Percentiles rank a stretch among this genome's conserved stretches.
Conservation (phyloP, 805 yeast genomes). For the Candida suzukii region DNA sequence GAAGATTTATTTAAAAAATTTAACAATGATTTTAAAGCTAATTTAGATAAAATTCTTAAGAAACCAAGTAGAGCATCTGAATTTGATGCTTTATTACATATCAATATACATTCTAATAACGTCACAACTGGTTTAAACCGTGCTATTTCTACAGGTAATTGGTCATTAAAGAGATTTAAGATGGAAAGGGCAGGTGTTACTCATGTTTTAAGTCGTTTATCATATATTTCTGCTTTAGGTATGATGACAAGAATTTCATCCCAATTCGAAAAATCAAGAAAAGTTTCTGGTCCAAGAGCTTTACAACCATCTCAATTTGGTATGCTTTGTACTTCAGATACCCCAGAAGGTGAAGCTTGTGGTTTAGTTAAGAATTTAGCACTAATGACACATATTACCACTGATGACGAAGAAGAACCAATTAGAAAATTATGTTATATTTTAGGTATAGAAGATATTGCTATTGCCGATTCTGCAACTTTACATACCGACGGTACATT, state of each 20-base stretch:
- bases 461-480: slow-evolving; percentile 73
- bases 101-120: slow-evolving; percentile 86
- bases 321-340: slow-evolving; percentile 97
- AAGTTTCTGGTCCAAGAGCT: slow-evolving; percentile 98
- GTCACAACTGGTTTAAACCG: slow-evolving; percentile 92
- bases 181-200: slow-evolving; percentile 99
- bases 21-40: slow-evolving; percentile 89
- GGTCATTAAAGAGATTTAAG: slow-evolving; percentile 98
- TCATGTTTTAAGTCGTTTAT: slow-evolving; percentile 84
- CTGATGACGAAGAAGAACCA: slow-evolving; percentile 95
- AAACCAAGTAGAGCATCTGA: slow-evolving; percentile 93
- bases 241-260: slow-evolving; percentile 99
- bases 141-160: slow-evolving; percentile 97
- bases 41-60: slow-evolving; percentile 87
- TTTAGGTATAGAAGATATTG: slow-evolving; percentile 85
- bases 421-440: slow-evolving; percentile 67
- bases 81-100: slow-evolving; percentile 85
- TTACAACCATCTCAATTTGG: slow-evolving; percentile 98
- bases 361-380: slow-evolving; percentile 97
- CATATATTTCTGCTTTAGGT: slow-evolving; percentile 92
- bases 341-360: slow-evolving; percentile 99
- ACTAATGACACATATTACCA: slow-evolving; percentile 96
- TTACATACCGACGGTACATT: slow-evolving; percentile 71
- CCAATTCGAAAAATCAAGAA: slow-evolving; percentile 97
- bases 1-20: slow-evolving; percentile 97